Percentiles rank a stretch among this genome's conserved stretches.
phyloP scores from a whole-genome alignment of 2,329 filamentous ascomycete genomes.

The Dactylellina haptotyla region DNA sequence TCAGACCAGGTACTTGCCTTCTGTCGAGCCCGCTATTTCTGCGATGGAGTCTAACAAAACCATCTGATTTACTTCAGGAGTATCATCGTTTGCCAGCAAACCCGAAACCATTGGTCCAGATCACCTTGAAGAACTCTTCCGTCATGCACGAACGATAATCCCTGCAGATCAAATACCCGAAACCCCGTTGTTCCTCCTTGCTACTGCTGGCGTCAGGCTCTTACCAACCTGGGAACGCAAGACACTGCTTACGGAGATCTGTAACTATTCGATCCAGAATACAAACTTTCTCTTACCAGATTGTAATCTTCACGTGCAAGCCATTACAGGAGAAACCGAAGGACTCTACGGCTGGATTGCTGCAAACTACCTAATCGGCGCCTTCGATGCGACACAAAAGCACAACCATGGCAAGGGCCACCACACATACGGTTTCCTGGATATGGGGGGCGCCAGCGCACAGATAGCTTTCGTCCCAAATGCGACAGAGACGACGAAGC shows the following conservation, averaged over 20 bases:
- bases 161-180: conserved; percentile 79
- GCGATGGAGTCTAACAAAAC: background rate
- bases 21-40: background rate
- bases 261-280: conserved; percentile 79
- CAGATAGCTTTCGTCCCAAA: conserved; percentile 99
- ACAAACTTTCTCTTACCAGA: conserved; percentile 89
- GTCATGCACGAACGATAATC: conserved; percentile 82
- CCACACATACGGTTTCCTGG: conserved; percentile 94
- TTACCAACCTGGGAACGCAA: conserved; percentile 78
- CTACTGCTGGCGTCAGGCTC: conserved; percentile 93
- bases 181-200: conserved; percentile 93
- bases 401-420: conserved; percentile 87
- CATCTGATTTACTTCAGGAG: conserved; percentile 65
- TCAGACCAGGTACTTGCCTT: conserved; percentile 74
- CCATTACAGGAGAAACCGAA: conserved; percentile 95
- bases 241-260: conserved; percentile 79
- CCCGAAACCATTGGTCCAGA: conserved; percentile 81
- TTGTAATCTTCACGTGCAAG: conserved; percentile 87
- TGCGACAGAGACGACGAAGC: conserved; percentile 85
- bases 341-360: conserved; percentile 97
- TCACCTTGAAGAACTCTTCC: conserved; percentile 80
- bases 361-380: conserved; percentile 91
- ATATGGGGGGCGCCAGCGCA: conserved; percentile 97
- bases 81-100: conserved; percentile 86
- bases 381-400: conserved; percentile 79